phyloP scores from a whole-genome alignment of 1,284 basidiomycete species.

The Vanrija sp. region DNA sequence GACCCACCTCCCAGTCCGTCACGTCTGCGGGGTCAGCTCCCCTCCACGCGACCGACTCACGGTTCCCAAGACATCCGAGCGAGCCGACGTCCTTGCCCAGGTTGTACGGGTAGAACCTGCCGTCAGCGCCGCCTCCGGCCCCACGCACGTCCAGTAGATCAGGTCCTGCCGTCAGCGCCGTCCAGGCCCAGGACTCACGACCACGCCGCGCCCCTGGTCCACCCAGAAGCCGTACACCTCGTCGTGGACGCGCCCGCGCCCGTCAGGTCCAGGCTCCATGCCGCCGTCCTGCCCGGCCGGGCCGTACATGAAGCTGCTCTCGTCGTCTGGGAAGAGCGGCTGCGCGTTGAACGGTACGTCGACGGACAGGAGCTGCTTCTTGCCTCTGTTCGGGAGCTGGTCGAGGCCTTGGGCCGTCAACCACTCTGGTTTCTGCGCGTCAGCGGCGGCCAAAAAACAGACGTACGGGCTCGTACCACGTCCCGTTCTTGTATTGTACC shows the following conservation, averaged over 20 bases:
- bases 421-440: constrained; percentile 17
- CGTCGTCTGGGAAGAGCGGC: constrained; percentile 23
- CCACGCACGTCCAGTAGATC: constrained; percentile 41
- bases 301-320: constrained; percentile 36
- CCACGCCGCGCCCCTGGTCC: constrained; percentile 33
- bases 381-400: constrained; percentile 19
- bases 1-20: constrained; percentile 40
- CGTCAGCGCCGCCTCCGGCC: background rate
- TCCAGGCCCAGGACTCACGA: constrained; percentile 25
- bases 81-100: constrained; percentile 41
- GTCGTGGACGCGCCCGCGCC: constrained; percentile 29
- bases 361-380: constrained; percentile 25
- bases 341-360: constrained; percentile 36
- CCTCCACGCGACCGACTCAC: constrained; percentile 21
- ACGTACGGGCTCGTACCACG: constrained; percentile 3
- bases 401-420: constrained; percentile 22
- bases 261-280: constrained; percentile 19
- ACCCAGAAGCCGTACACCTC: constrained; percentile 46
- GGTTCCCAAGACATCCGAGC: constrained; percentile 43
- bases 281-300: constrained; percentile 28
- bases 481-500: constrained; percentile 20
- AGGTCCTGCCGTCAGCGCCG: constrained; percentile 27
- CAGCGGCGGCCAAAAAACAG: background rate
- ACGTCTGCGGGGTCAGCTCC: constrained; percentile 27
- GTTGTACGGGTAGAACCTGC: constrained; percentile 45